Conservation (phyloP, 2,329 filamentous ascomycete genomes). For the Fusarium avenaceum region DNA sequence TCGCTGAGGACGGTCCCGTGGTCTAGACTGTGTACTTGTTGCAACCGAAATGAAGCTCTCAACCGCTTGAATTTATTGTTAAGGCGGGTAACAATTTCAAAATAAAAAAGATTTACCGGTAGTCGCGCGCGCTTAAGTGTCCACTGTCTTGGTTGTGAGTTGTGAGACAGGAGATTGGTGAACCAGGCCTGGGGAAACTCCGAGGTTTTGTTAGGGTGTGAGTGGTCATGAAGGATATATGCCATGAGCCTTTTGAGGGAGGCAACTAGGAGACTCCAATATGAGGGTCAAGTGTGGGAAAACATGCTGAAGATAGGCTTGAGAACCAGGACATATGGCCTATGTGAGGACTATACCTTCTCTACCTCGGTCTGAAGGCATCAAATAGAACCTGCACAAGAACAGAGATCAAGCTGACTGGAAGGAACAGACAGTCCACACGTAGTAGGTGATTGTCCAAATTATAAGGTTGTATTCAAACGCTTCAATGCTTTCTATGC, state of each 20-base stretch:
- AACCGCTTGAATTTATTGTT: slow-evolving; percentile 30
- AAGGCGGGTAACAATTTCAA: slow-evolving; percentile 36
- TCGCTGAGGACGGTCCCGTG: slow-evolving; percentile 1
- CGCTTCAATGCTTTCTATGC: slow-evolving; percentile 47
- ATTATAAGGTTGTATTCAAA: slow-evolving; percentile 34
- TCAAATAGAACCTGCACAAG: neutral
- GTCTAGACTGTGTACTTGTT: slow-evolving; percentile 18
- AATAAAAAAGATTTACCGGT: slow-evolving; percentile 18
- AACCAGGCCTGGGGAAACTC: neutral
- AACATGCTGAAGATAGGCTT: neutral
- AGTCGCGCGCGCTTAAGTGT: slow-evolving; percentile 32
- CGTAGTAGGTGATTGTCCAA: slow-evolving; percentile 1
- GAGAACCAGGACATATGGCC: neutral
- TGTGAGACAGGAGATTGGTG: neutral
- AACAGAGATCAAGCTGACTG: neutral
- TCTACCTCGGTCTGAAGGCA: neutral
- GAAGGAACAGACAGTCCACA: neutral
- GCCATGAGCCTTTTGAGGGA: neutral
- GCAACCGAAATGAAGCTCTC: slow-evolving; percentile 11
- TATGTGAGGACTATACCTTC: neutral
- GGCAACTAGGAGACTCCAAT: no score
- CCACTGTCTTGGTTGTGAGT: neutral
- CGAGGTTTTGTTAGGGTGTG: neutral
- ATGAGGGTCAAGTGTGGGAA: neutral
- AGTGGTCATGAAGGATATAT: neutral